Percentiles rank a stretch among this genome's conserved stretches.
Conservation (phyloP, 768 basidiomycete species). For the Tricholoma sp. region DNA sequence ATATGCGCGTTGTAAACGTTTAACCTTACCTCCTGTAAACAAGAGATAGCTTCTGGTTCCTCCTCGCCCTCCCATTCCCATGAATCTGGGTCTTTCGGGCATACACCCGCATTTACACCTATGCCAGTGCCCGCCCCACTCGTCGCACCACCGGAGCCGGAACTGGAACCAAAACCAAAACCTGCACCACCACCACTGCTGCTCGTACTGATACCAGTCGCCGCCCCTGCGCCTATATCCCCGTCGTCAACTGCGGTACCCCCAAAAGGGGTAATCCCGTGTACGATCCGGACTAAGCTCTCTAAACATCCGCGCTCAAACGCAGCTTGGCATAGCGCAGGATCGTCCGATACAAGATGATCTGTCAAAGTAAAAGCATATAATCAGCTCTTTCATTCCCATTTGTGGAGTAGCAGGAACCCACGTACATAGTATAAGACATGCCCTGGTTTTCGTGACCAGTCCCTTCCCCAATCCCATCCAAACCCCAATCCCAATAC, state of each 20-base stretch:
- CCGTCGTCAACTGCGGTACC: neutral
- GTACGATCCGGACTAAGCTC: conserved; percentile 47
- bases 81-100: neutral
- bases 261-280: conserved; percentile 42
- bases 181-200: neutral
- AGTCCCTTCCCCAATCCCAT: neutral
- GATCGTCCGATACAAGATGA: conserved; percentile 67
- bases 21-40: neutral
- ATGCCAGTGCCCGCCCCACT: too few relatives aligned
- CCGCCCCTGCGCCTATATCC: neutral
- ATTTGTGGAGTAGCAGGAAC: neutral
- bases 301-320: conserved; percentile 64
- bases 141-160: too few relatives aligned
- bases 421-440: conserved; percentile 73
- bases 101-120: too few relatives aligned
- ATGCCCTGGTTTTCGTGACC: conserved; percentile 55
- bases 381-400: neutral
- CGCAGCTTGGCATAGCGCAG: conserved; percentile 59
- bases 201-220: neutral
- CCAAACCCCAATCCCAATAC: too few relatives aligned
- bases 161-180: too few relatives aligned
- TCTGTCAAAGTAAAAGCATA: conserved; percentile 28
- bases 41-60: neutral
- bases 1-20: neutral
- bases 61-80: too few relatives aligned